Evolutionary conservation across 352 stramenopile species (phyloP), one percentile per base, ranked within the genome.

Genomic region (Phytophthora brassicae): DNA sequence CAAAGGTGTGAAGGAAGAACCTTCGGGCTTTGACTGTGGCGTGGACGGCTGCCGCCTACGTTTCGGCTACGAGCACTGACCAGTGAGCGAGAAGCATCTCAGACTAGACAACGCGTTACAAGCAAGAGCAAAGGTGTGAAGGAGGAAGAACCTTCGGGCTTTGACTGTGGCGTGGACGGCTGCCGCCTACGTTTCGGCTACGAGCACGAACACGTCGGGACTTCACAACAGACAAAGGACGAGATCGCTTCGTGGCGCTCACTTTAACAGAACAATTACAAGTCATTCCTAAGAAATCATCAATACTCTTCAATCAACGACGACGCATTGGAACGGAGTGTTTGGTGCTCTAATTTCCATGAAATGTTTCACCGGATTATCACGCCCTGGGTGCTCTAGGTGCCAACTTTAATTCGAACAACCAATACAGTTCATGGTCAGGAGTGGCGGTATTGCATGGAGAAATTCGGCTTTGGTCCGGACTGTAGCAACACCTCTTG

Each of bases 131-230:
- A 64, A 11, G 20, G 4, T 41, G 49, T 13, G 14, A 57, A n/a
- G n/a, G n/a, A 60, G n/a, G 59, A 66, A 13, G 80, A 86, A 19
- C 62, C 38, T 16, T 29, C 49, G 35, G 76, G 67, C 35, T 89
- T 80, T 28, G 81, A 90, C 62, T 90, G 81, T 53, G 81, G 81
- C 22, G 66, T 88, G 14, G 63, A 76, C 3, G 52, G 64, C 60
- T 90, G 81, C 41, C 81, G 81, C 43, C 79, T 90, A 26, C 79
- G 81, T 16, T 90, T 76, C 52, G 62, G 68, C 42, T 90, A 84
- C 59, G 68, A 88, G 44, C 81, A 90, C 53, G 81, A 90, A 46
- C 81, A 90, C 57, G 79, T 90, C 14, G 81, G 79, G 3, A 66
- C 81, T 9, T 86, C 81, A 11, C 66, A 88, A 39, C 67, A 82